Base-by-base conservation (phyloP, 805 yeast species). In the Ogataea siamensis region DNA sequence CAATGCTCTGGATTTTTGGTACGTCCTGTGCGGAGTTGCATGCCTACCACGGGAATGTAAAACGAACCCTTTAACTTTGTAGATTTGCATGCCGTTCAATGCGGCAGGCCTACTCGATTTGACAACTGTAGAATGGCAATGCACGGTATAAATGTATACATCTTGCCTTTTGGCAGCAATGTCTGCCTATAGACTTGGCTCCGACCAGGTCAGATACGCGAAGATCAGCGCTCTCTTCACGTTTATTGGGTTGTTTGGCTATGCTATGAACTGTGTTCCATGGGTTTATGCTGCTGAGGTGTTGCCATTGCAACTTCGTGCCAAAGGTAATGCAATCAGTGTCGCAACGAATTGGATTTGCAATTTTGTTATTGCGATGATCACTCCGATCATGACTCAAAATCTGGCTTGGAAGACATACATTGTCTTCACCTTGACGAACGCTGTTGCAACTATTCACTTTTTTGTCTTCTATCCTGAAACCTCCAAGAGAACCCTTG, bases 261-360 rank as follows among this genome's bases (percentile, higher is more conserved):
- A 55, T 15, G 60, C 72, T n/a, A 70, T 74, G 74, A 74, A 73
- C 54, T 71, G 69, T 24, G 66, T 66, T 50, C 62, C 67, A 42
- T 70, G 83, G 83, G 70, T 76, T 23, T 72, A 78, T 60, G 67
- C 74, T 50, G 67, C 80, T 32, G 79, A 74, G 43, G 58, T 70
- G 22, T 80, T 73, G 64, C 82, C 87, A 37, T 73, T 80, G 34
- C 72, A 78, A 55, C 70, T 79, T 35, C 74, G 89, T 53, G 84
- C 82, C 40, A 78, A 74, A 53, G 83, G 83, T 24, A 71, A 78
- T 39, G 73, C 86, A 5, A 55, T 80, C 35, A 69, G 83, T 7
- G 78, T 81, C 4, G 80, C 87, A 10, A 71, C 84, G 27, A 83
- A 83, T 61, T 83, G 89, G 89, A 55, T 78, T 22, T 77, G 74